Percentiles rank a stretch among this genome's conserved stretches.
phyloP scores from a whole-genome alignment of 768 basidiomycete species.

The Lentinula edodes region DNA sequence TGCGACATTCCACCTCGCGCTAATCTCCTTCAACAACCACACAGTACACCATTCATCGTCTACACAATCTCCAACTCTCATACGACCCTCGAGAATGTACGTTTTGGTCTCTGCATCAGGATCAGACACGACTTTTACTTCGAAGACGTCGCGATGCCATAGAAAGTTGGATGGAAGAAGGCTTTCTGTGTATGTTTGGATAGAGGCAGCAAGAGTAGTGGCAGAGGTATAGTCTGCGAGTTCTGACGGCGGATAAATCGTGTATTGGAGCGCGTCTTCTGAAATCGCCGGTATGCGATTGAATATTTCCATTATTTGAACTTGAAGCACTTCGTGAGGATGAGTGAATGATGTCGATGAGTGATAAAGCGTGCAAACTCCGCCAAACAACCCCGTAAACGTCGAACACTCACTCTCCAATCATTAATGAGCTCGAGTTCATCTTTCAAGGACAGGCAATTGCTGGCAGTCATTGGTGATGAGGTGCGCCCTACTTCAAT shows the following conservation, averaged over 20 bases:
- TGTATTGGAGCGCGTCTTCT: slow-evolving; percentile 81
- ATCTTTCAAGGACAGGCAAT: slow-evolving; percentile 73
- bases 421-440: slow-evolving; percentile 41
- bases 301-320: slow-evolving; percentile 55
- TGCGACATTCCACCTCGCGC: slow-evolving; percentile 71
- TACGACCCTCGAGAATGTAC: slow-evolving; percentile 73
- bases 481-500: slow-evolving; percentile 51
- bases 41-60: slow-evolving; percentile 98
- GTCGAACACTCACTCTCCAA: slow-evolving; percentile 12
- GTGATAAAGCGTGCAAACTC: background rate
- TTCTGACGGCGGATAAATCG: slow-evolving; percentile 55
- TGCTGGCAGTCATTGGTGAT: slow-evolving; percentile 96
- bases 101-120: slow-evolving; percentile 32
- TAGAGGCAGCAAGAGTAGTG: slow-evolving; percentile 63
- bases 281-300: slow-evolving; percentile 72
- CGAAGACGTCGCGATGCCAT: slow-evolving; percentile 84
- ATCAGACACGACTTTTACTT: slow-evolving; percentile 59
- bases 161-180: slow-evolving; percentile 53
- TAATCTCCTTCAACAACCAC: slow-evolving; percentile 80
- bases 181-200: slow-evolving; percentile 49
- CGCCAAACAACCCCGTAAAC: background rate
- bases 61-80: slow-evolving; percentile 93
- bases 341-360: too few relatives aligned
- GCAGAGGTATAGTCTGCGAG: slow-evolving; percentile 54
- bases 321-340: background rate